Base-by-base conservation (phyloP, 2,329 filamentous ascomycete genomes). In the Pyricularia sp. region DNA sequence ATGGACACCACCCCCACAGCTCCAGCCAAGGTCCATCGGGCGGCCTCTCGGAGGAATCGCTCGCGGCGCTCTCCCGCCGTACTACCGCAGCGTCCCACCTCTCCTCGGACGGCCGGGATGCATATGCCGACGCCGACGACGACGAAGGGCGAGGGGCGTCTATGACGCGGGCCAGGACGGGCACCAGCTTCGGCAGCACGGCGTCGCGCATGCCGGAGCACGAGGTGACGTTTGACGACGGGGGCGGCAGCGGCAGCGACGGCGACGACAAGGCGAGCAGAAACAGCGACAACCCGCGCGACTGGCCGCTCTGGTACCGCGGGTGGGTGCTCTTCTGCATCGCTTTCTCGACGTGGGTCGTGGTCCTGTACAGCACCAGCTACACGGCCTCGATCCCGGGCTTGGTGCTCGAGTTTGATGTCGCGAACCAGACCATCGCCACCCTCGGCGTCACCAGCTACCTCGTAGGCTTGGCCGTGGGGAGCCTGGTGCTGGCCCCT, bases 401-500 rank as follows among this genome's bases (percentile, higher is more conserved):
- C 0, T 85, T 94, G 78, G 87, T 88, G 79, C 75, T 81, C 20
- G 87, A 90, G 59, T 93, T 92, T 73, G 76, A 83, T 66, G 81
- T 88, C 26, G 71, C 78, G 0, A 74, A 68, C 64, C 79, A 86
- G 61, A 84, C 85, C 0, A 75, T 90, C 12, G 85, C 88, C 1
- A 90, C 91, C 0, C 80, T 94, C 2, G 92, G 84, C 9, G 82
- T 82, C 0, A 80, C 82, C 0, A 75, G 84, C 30, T 82, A 81
- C 70, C 77, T 85, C 26, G 71, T 84, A 4, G 83, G 83, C 23
- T 85, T 85, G 70, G 83, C 79, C 5, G 68, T 90, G 5, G 90
- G 90, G 0, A 89, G 89, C 36, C 80, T 94, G 69, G 78, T 94
- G n/a, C 82, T 93, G 36, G 92, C 92, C 1, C 92, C 92, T 0